Conservation (phyloP, 495 filamentous ascomycete species). For the Hamigera avellanea region DNA sequence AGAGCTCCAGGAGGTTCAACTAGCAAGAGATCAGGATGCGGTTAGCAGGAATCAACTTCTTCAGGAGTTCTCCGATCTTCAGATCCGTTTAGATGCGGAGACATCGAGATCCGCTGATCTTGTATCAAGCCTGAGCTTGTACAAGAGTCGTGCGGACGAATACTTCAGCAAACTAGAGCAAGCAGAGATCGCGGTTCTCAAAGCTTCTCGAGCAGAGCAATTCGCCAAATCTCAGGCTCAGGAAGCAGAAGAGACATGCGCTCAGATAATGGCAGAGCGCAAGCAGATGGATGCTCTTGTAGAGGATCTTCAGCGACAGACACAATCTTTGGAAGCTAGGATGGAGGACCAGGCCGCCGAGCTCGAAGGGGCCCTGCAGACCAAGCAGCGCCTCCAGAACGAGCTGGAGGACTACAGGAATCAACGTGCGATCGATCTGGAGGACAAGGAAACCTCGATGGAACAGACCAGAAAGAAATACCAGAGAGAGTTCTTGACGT, state of each 20-base stretch:
- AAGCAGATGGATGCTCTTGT: slow-evolving; percentile 80
- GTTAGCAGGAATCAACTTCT: slow-evolving; percentile 76
- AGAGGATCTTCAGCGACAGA: slow-evolving; percentile 83
- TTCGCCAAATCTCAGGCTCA: slow-evolving; percentile 80
- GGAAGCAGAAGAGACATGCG: slow-evolving; percentile 86
- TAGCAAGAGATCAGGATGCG: slow-evolving; percentile 72
- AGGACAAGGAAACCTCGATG: slow-evolving; percentile 92
- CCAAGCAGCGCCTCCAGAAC: slow-evolving; percentile 91
- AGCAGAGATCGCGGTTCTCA: slow-evolving; percentile 89
- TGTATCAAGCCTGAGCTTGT: slow-evolving; percentile 69
- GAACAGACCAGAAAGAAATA: slow-evolving; percentile 98
- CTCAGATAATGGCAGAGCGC: slow-evolving; percentile 82
- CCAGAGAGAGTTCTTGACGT: slow-evolving; percentile 76
- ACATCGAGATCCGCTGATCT: slow-evolving; percentile 76
- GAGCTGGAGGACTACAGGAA: slow-evolving; percentile 96
- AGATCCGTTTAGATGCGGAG: slow-evolving; percentile 86
- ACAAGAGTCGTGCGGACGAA: slow-evolving; percentile 89
- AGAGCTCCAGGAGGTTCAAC: slow-evolving; percentile 69
- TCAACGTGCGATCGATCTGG: slow-evolving; percentile 88
- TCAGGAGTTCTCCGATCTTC: slow-evolving; percentile 86
- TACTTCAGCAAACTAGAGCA: slow-evolving; percentile 98
- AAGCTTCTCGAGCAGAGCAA: slow-evolving; percentile 82
- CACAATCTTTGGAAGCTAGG: slow-evolving; percentile 79
- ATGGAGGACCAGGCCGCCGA: slow-evolving; percentile 90
- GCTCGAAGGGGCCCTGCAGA: slow-evolving; percentile 71